Evolutionary conservation across 495 filamentous ascomycete species (phyloP).

Genomic region (Aspergillus baeticus): DNA sequence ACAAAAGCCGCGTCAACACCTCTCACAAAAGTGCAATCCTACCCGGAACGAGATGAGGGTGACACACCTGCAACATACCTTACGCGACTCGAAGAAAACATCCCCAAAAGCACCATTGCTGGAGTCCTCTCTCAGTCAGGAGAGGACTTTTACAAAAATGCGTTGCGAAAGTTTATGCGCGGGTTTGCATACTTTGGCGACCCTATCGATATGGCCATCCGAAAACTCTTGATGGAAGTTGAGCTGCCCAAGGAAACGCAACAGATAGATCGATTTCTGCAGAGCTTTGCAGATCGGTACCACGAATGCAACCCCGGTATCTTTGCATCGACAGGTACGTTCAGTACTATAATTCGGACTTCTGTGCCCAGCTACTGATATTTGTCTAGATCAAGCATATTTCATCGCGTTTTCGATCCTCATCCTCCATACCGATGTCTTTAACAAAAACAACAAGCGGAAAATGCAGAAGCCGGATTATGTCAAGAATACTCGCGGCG

Average conservation of each 20-base stretch:
- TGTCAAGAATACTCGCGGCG: conserved; percentile 86
- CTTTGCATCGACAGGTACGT: conserved; percentile 72
- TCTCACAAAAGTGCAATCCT: conserved; percentile 63
- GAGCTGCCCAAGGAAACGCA: conserved; percentile 97
- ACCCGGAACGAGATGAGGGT: conserved; percentile 79
- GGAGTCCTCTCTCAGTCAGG: conserved; percentile 77
- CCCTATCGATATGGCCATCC: conserved; percentile 94
- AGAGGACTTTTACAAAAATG: conserved; percentile 78
- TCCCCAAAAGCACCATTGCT: conserved; percentile 76
- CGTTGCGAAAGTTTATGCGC: conserved; percentile 90
- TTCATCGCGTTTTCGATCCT: conserved; percentile 96
- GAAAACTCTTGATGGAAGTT: conserved; percentile 94
- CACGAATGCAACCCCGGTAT: conserved; percentile 98
- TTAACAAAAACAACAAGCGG: conserved; percentile 99
- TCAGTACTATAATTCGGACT: background rate
- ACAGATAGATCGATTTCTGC: conserved; percentile 92
- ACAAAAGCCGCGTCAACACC: conserved; percentile 62
- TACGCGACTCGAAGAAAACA: conserved; percentile 71
- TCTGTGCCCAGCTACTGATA: conserved; percentile 9
- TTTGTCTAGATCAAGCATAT: conserved; percentile 76
- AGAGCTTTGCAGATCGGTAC: conserved; percentile 94
- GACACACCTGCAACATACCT: conserved; percentile 92
- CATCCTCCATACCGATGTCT: conserved; percentile 95
- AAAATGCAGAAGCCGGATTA: conserved; percentile 99
- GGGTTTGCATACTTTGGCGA: conserved; percentile 92